phyloP scores from a whole-genome alignment of 768 basidiomycete genomes.

The Mycena indigotica region DNA sequence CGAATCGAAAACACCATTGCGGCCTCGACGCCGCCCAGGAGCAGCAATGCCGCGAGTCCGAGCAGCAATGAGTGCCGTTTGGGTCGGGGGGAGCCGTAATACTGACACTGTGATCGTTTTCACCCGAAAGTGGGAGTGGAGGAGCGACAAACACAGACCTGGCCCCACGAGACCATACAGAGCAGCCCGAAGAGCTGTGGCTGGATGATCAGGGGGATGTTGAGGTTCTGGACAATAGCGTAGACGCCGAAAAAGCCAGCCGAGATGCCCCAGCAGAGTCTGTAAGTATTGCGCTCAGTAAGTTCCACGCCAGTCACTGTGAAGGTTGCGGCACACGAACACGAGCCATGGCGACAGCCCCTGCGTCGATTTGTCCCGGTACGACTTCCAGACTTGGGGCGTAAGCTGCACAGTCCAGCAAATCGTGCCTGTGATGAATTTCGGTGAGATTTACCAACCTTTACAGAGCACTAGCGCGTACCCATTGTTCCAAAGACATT shows the following conservation, averaged over 20 bases:
- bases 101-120: slow-evolving; percentile 53
- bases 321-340: slow-evolving; percentile 37
- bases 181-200: slow-evolving; percentile 66
- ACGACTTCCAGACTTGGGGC: slow-evolving; percentile 76
- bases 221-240: slow-evolving; percentile 61
- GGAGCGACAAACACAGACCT: slow-evolving; percentile 42
- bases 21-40: slow-evolving; percentile 60
- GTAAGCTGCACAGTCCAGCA: slow-evolving; percentile 69
- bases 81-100: slow-evolving; percentile 56
- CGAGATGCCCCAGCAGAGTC: slow-evolving; percentile 63
- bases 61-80: slow-evolving; percentile 36
- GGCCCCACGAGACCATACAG: slow-evolving; percentile 62
- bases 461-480: too few relatives aligned
- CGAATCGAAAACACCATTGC: slow-evolving; percentile 63
- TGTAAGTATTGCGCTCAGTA: slow-evolving; percentile 22
- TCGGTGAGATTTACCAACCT: not conserved
- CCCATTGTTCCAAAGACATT: slow-evolving; percentile 76
- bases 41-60: slow-evolving; percentile 38
- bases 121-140: not conserved
- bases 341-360: slow-evolving; percentile 71
- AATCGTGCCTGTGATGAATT: slow-evolving; percentile 49
- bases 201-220: slow-evolving; percentile 71
- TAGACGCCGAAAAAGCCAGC: slow-evolving; percentile 68
- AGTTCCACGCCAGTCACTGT: not conserved
- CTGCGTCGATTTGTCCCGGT: slow-evolving; percentile 61